Evolutionary conservation across 768 basidiomycete species (phyloP), one percentile per base, ranked within the genome.

Genomic region (Suillus hirtellus): DNA sequence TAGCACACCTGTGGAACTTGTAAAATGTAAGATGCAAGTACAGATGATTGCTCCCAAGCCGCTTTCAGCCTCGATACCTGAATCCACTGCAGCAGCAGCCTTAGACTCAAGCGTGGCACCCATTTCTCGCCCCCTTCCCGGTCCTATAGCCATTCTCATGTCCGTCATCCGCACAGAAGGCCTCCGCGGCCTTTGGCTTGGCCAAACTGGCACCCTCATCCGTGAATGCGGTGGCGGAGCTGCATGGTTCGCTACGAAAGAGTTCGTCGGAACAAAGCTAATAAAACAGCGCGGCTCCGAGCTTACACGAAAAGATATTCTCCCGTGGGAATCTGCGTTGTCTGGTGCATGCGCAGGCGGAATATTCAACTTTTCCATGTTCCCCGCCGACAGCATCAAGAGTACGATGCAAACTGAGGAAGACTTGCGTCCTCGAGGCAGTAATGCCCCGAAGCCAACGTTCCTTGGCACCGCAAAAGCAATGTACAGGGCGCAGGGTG

Each of bases 21-120:
- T 98, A 63, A 97, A 99, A 77, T 97, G 95, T 79, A 93, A 94
- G 75, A 96, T 98, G 95, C 96, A 97, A 75, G 96, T 97, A 2
- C 95, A 96, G 72, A 89, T 93, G 85, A 86, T 96, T 24, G 77
- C 82, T 21, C 64, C 75, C 1, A 63, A 52, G 27, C 43, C 31
- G 2, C 62, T 77, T 9, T 62, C 63, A 35, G 46, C 66, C 9
- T 62, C 72, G 12, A n/a, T 68, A 1, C 62, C 66, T 8, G 27
- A 70, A 21, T 34, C 59, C 46, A 55, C 72, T 19, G 64, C 67
- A 1, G 27, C 72, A 9, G 66, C 59, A 59, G 43, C 60, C 17
- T 40, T 58, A 31, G 40, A 58, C 27, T 27, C 66, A 14, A 60
- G 43, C 54, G 66, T 65, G 12, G 60, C 47, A n/a, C 60, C 50